phyloP scores from a whole-genome alignment of 768 basidiomycete species.

The Antrodiella citrinella region DNA sequence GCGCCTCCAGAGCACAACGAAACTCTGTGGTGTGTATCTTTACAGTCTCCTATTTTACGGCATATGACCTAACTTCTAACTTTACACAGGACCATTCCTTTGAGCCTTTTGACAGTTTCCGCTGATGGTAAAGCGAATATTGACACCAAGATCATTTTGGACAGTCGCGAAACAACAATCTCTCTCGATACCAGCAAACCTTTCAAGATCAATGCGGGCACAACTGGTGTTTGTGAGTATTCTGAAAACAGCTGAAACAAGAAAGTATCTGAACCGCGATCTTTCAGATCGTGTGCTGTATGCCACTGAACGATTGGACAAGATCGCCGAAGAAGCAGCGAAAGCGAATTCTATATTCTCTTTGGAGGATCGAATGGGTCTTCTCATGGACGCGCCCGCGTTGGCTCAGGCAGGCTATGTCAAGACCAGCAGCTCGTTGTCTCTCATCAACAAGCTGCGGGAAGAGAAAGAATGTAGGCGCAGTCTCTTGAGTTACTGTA shows the following conservation, averaged over 20 bases:
- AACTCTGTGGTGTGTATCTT: slow-evolving; percentile 15
- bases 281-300: slow-evolving; percentile 80
- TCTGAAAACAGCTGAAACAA: too few species aligned
- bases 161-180: slow-evolving; percentile 61
- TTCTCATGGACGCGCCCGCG: slow-evolving; percentile 76
- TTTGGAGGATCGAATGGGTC: slow-evolving; percentile 81
- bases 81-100: slow-evolving; percentile 50
- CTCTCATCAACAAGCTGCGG: slow-evolving; percentile 58
- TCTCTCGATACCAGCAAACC: slow-evolving; percentile 64
- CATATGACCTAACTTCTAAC: neutral
- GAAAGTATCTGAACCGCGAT: slow-evolving; percentile 4
- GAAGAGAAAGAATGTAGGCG: slow-evolving; percentile 71
- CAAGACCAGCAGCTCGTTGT: slow-evolving; percentile 68
- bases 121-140: slow-evolving; percentile 46
- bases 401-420: slow-evolving; percentile 77
- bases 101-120: slow-evolving; percentile 61
- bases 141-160: slow-evolving; percentile 57
- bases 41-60: neutral
- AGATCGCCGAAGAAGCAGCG: slow-evolving; percentile 77
- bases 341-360: slow-evolving; percentile 57
- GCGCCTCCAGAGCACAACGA: slow-evolving; percentile 12
- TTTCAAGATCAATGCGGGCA: slow-evolving; percentile 89
- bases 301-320: slow-evolving; percentile 65
- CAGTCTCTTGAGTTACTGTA: slow-evolving; percentile 17
- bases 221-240: slow-evolving; percentile 78